Evolutionary conservation across 306 rosid genomes (phyloP).

Genomic region (Prinsepia uniflora): DNA sequence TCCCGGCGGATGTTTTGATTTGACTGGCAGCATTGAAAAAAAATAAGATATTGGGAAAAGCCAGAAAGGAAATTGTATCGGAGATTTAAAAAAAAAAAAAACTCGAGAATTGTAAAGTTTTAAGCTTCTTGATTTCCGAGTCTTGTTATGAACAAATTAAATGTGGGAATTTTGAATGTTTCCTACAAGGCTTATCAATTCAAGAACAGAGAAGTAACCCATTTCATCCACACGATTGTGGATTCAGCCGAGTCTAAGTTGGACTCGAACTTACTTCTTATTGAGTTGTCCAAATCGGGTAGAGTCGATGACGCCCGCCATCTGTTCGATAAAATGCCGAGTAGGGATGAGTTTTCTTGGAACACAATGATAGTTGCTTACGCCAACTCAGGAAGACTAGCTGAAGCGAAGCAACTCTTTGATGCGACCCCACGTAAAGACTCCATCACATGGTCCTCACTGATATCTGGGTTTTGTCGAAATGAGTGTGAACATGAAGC

Average conservation of each 20-base stretch:
- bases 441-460: slow-evolving; percentile 74
- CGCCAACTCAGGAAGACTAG: slow-evolving; percentile 52
- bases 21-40: not conserved
- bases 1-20: not conserved
- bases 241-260: slow-evolving; percentile 32
- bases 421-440: slow-evolving; percentile 37
- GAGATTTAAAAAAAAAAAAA: no score
- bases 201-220: slow-evolving; percentile 12
- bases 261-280: slow-evolving; percentile 43
- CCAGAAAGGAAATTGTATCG: no score
- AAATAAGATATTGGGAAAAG: no score
- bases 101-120: not conserved
- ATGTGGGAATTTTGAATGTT: slow-evolving; percentile 24
- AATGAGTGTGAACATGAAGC: slow-evolving; percentile 55
- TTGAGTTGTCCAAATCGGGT: slow-evolving; percentile 48
- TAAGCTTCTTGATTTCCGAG: not conserved
- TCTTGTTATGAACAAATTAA: slow-evolving; percentile 41
- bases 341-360: slow-evolving; percentile 68
- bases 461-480: slow-evolving; percentile 70
- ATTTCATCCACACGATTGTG: slow-evolving; percentile 16
- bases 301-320: slow-evolving; percentile 61
- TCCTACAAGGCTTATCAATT: slow-evolving; percentile 23
- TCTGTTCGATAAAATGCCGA: slow-evolving; percentile 63
- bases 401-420: slow-evolving; percentile 64
- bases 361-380: slow-evolving; percentile 72